A percentile compares a stretch with the other conserved stretches of the same genome.
Evolutionary conservation across 768 basidiomycete species (phyloP).

Genomic region (Lepiota subincarnata): DNA sequence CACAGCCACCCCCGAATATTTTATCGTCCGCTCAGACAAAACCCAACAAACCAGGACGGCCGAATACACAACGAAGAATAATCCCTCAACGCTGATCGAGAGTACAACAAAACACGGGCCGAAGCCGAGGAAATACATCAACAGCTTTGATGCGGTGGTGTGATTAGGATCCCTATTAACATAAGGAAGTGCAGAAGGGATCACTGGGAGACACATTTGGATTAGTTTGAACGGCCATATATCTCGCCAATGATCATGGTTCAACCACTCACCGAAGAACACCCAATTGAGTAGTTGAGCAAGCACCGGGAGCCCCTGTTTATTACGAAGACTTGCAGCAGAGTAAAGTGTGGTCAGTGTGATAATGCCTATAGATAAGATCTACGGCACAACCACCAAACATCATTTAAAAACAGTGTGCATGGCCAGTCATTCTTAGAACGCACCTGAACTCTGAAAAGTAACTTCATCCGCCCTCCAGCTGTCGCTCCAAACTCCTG

Average conservation of each 20-base stretch:
- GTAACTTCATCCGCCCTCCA: constrained; percentile 1
- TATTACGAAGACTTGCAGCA: constrained; percentile 56
- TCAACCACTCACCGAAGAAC: constrained; percentile 48
- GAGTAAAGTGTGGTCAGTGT: constrained; percentile 59
- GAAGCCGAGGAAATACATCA: constrained; percentile 67
- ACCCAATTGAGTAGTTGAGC: constrained; percentile 67
- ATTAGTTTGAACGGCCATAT: not conserved
- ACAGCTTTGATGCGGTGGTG: constrained; percentile 45
- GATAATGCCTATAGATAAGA: constrained; percentile 36
- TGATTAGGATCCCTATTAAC: constrained; percentile 28
- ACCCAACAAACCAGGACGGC: constrained; percentile 65
- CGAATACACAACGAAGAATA: constrained; percentile 74
- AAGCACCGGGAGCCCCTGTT: constrained; percentile 55
- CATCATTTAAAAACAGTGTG: not conserved
- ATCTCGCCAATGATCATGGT: not conserved
- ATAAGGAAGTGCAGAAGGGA: constrained; percentile 51
- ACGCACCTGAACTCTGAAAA: constrained; percentile 26
- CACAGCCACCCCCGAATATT: not conserved
- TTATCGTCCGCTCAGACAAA: constrained; percentile 19
- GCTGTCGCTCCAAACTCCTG: not conserved
- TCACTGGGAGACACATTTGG: constrained; percentile 28
- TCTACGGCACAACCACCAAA: constrained; percentile 29
- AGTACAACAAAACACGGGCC: constrained; percentile 73
- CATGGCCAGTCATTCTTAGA: not conserved
- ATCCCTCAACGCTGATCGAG: constrained; percentile 76